Percentiles rank a stretch among this genome's conserved stretches.
These are phyloP conservation scores for Trypanosomatidae sp. DNA, from an alignment of 208 protist genomes.

Conservation along the genomic window DNA sequence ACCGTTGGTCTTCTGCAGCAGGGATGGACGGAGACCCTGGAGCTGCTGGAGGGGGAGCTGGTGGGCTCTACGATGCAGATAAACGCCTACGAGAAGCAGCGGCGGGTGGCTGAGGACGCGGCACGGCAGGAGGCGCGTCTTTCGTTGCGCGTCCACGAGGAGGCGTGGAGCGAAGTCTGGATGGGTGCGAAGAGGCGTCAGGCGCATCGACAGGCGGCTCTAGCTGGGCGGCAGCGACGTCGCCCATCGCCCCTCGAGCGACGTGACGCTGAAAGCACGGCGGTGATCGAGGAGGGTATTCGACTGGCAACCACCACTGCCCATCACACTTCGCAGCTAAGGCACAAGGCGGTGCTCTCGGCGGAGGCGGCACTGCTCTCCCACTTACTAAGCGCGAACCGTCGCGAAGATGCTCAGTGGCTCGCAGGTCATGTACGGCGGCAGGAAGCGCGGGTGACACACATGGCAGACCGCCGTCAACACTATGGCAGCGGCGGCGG, in stretches of 20 bases:
- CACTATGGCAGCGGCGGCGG: background rate
- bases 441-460: slow-evolving; percentile 9
- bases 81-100: slow-evolving; percentile 18
- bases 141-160: background rate
- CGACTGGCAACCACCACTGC: slow-evolving; percentile 3
- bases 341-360: slow-evolving; percentile 1
- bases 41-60: slow-evolving; percentile 28
- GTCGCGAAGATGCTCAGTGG: slow-evolving; percentile 1
- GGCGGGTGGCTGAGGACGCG: slow-evolving; percentile 16
- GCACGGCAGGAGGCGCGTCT: slow-evolving; percentile 14
- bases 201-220: background rate
- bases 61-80: slow-evolving; percentile 9
- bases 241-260: background rate
- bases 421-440: slow-evolving; percentile 8
- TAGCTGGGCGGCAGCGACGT: background rate
- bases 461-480: background rate
- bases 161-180: slow-evolving; percentile 19
- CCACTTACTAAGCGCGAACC: slow-evolving; percentile 1
- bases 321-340: slow-evolving; percentile 7
- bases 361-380: slow-evolving; percentile 17
- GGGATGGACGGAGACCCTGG: slow-evolving; percentile 16
- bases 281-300: background rate
- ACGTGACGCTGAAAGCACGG: background rate
- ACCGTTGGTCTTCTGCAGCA: slow-evolving; percentile 7
- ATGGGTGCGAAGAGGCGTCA: background rate